Base-by-base conservation (phyloP, 495 filamentous ascomycete species). In the Aspergillus mulundensis region DNA sequence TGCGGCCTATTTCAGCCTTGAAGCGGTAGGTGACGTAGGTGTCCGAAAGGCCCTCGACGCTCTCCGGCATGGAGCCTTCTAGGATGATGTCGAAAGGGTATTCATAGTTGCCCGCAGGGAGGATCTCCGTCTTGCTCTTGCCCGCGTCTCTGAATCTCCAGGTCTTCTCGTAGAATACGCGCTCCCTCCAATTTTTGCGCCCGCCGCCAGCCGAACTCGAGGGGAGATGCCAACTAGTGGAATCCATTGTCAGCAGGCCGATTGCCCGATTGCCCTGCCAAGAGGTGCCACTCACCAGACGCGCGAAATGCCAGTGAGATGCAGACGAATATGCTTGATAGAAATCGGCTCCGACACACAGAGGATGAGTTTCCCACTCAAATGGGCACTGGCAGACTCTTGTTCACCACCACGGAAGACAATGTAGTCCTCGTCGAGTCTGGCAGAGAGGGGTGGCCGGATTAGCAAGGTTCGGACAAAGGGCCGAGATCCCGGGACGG, bases 11-110 rank as follows among this genome's bases (percentile, higher is more conserved):
- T 41, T 87, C 90, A 1, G 93, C 93, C 67, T 91, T 93, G 71
- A 98, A 80, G 52, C 87, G 84, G 69, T 96, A 97, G 38, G 87
- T 84, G 56, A 98, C 83, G 69, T 85, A 91, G 7, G 85, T 88
- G 57, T 91, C 86, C 30, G 76, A 73, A 51, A 97, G 68, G 1
- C 94, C 94, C 68, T 97, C 94, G 25, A 98, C 80, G 56, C 89
- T 95, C 77, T 98, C 93, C 5, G 89, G 79, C 67, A 84, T 84
- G 51, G 83, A 77, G 23, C 90, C 90, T 15, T 89, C 82, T 14
- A 97, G 73, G 47, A 87, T 73, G 56, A 91, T 72, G 61, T 94
- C 84, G 69, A 97, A 97, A 0, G 88, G 87, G 74, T 88, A 97
- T 68, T 96, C 92, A 68, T 97, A 92, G 65, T 93, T 91, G 46